A percentile compares a stretch with the other conserved stretches of the same genome.
These are phyloP conservation scores for Cladosporium sp. DNA, from an alignment of 2,329 filamentous ascomycete genomes.

Conservation along the genomic window DNA sequence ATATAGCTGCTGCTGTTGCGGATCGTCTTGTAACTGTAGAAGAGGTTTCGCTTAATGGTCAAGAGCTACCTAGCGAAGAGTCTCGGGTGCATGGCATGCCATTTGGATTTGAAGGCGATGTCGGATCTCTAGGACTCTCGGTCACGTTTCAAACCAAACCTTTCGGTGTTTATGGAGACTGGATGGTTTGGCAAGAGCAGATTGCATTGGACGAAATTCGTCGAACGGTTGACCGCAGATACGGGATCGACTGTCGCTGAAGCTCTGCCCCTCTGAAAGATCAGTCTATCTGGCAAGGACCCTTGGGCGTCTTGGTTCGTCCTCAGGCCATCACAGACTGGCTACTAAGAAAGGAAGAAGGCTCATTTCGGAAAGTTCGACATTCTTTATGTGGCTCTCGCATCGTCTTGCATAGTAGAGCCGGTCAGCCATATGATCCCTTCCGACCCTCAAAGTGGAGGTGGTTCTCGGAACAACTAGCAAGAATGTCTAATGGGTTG, in stretches of 20 bases:
- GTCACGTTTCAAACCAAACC: not conserved
- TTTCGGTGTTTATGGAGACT: slow-evolving; percentile 12
- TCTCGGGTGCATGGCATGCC: not conserved
- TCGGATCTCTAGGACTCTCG: not conserved
- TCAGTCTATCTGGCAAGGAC: not conserved
- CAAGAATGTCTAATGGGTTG: not conserved
- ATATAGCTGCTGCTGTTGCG: slow-evolving; percentile 9
- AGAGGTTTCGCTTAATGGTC: slow-evolving; percentile 5
- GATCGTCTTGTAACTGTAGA: slow-evolving; percentile 18
- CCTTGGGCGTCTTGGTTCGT: not conserved
- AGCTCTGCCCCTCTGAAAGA: not conserved
- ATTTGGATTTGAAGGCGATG: not conserved
- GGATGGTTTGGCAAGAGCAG: slow-evolving; percentile 2
- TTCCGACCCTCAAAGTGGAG: not conserved
- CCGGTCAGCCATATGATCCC: not conserved
- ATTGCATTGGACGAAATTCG: not conserved
- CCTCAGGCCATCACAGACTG: not conserved
- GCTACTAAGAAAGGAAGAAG: not conserved
- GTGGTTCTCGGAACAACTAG: too few species aligned
- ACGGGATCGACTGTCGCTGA: not conserved
- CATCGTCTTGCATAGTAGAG: too few species aligned
- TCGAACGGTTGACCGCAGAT: not conserved
- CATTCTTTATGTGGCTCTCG: not conserved
- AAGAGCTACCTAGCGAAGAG: slow-evolving; percentile 4
- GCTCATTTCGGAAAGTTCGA: not conserved